Evolutionary conservation across 805 yeast species (phyloP).

Genomic region (Candida verbasci): DNA sequence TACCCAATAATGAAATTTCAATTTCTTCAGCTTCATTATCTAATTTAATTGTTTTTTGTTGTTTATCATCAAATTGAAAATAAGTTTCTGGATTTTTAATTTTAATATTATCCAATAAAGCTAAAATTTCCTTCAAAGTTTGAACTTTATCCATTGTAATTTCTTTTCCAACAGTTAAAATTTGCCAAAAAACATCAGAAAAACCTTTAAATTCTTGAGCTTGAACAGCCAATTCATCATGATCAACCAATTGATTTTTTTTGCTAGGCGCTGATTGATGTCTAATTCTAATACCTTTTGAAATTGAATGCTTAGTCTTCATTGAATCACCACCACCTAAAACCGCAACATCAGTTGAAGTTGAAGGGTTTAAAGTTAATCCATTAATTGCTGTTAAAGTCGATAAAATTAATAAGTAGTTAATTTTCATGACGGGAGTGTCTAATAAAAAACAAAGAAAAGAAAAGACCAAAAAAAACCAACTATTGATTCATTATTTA

Average conservation of each 20-base stretch:
- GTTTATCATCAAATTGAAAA: conserved; percentile 1
- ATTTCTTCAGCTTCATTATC: conserved; percentile 2
- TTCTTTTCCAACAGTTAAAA: conserved; percentile 7
- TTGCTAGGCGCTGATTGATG: neutral
- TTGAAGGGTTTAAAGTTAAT: conserved; percentile 5
- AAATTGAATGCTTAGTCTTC: conserved; percentile 4
- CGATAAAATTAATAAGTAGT: conserved; percentile 5
- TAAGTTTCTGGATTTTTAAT: conserved; percentile 1
- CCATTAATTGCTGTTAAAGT: conserved; percentile 5
- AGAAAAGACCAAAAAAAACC: neutral
- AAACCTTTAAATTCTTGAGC: conserved; percentile 8
- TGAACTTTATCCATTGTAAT: conserved; percentile 6
- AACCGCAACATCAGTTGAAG: conserved; percentile 5
- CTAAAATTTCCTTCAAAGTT: conserved; percentile 7
- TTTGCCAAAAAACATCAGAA: conserved; percentile 7
- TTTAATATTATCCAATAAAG: conserved; percentile 6
- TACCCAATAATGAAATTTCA: conserved; percentile 4
- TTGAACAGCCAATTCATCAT: conserved; percentile 3
- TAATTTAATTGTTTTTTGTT: conserved; percentile 1
- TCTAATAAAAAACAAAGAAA: neutral
- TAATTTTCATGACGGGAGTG: conserved; percentile 4
- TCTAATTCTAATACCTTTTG: conserved; percentile 5
- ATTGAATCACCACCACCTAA: conserved; percentile 4
- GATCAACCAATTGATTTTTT: conserved; percentile 2
- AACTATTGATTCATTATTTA: no score